Conservation (phyloP, 352 stramenopile species). For the Chrysophaeum taylorii region DNA sequence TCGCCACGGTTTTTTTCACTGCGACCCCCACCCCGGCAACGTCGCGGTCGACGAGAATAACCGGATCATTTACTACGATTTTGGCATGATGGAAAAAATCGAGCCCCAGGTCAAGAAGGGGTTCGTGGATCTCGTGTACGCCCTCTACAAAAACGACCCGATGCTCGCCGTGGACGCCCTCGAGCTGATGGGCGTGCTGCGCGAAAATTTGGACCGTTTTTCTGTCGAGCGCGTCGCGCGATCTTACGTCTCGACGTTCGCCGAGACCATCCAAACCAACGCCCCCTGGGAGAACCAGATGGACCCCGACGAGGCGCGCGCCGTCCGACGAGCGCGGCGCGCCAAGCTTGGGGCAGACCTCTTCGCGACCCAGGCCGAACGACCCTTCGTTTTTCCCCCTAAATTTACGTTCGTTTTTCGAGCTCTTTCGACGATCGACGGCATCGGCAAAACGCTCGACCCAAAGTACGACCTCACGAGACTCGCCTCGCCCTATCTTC, state of each 20-base stretch:
- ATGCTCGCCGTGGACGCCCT: slow-evolving; percentile 59
- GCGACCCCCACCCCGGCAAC: slow-evolving; percentile 73
- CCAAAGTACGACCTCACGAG: slow-evolving; percentile 64
- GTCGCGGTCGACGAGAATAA: slow-evolving; percentile 57
- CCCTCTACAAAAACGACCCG: slow-evolving; percentile 65
- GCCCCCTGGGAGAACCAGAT: slow-evolving; percentile 26
- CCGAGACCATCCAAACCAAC: slow-evolving; percentile 24
- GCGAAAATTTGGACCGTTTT: slow-evolving; percentile 57
- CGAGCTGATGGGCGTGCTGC: slow-evolving; percentile 61
- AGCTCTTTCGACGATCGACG: slow-evolving; percentile 69
- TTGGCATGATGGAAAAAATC: slow-evolving; percentile 79
- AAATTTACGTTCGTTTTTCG: slow-evolving; percentile 75
- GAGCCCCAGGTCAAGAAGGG: slow-evolving; percentile 46
- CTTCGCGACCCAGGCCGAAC: slow-evolving; percentile 59
- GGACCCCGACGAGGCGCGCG: slow-evolving; percentile 47
- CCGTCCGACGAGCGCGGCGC: slow-evolving; percentile 40
- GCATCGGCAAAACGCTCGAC: slow-evolving; percentile 71
- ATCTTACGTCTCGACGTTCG: slow-evolving; percentile 58
- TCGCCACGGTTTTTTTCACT: slow-evolving; percentile 90
- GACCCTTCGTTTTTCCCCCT: slow-evolving; percentile 68
- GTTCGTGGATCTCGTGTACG: slow-evolving; percentile 69
- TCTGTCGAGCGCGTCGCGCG: slow-evolving; percentile 62
- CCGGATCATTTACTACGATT: slow-evolving; percentile 75
- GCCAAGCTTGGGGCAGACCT: slow-evolving; percentile 63
- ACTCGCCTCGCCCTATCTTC: slow-evolving; percentile 62